Conservation (phyloP, 2,329 filamentous ascomycete species). For the Monosporascus sp. region DNA sequence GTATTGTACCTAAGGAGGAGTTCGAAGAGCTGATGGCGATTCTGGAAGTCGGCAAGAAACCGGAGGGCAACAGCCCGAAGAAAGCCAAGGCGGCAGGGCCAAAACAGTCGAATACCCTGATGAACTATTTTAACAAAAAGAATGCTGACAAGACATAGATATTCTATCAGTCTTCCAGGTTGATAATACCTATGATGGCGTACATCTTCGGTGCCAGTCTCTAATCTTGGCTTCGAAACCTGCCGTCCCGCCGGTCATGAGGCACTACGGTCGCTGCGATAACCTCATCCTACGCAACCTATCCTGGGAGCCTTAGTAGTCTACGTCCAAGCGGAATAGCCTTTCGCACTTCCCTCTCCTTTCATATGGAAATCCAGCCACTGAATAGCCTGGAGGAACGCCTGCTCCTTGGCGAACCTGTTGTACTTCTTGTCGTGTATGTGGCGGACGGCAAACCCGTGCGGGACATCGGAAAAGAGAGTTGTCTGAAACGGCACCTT, state of each 20-base stretch:
- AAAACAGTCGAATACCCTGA: slow-evolving; percentile 49
- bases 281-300: too few species aligned
- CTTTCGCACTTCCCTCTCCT: too few species aligned
- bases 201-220: too few species aligned
- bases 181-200: too few species aligned
- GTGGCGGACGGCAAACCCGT: background rate
- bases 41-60: slow-evolving; percentile 54
- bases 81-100: slow-evolving; percentile 25
- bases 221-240: too few species aligned
- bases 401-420: slow-evolving; percentile 5
- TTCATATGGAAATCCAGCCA: slow-evolving; percentile 2
- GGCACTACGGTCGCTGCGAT: too few species aligned
- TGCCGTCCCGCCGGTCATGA: too few species aligned
- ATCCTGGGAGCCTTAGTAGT: too few species aligned
- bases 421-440: background rate
- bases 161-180: too few species aligned
- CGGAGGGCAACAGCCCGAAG: slow-evolving; percentile 25
- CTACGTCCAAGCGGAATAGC: too few species aligned
- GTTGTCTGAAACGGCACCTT: slow-evolving; percentile 17
- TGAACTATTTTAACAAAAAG: slow-evolving; percentile 48
- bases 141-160: background rate
- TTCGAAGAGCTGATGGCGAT: slow-evolving; percentile 61
- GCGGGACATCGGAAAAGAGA: background rate
- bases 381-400: slow-evolving; percentile 6
- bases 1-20: slow-evolving; percentile 53